phyloP scores from a whole-genome alignment of 768 basidiomycete genomes.

The Rossbeevera mucosa region DNA sequence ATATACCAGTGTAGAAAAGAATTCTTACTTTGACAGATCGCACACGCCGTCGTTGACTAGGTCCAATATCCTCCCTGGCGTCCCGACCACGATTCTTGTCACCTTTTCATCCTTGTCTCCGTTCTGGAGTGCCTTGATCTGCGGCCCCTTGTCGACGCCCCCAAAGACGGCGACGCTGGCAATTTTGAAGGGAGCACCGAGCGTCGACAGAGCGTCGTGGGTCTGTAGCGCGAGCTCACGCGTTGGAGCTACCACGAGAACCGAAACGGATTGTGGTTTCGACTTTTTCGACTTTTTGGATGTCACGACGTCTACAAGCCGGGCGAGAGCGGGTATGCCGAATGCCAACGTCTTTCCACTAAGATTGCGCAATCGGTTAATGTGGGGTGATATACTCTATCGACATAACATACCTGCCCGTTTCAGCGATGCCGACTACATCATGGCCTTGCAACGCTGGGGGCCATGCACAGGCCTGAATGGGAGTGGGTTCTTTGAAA shows the following conservation, averaged over 20 bases:
- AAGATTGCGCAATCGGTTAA: constrained; percentile 5
- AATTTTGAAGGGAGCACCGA: constrained; percentile 73
- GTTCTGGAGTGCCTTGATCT: constrained; percentile 64
- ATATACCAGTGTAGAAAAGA: neutral
- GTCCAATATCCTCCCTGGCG: constrained; percentile 91
- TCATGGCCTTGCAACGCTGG: constrained; percentile 77
- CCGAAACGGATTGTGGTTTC: constrained; percentile 40
- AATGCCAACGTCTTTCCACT: constrained; percentile 97
- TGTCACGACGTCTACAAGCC: constrained; percentile 40
- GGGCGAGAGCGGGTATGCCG: constrained; percentile 82
- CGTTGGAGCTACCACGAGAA: constrained; percentile 89
- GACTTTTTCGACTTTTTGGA: constrained; percentile 27
- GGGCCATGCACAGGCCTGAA: constrained; percentile 95
- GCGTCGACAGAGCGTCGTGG: constrained; percentile 70
- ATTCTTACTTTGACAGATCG: constrained; percentile 67
- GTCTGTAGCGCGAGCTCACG: constrained; percentile 96
- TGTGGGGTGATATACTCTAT: neutral
- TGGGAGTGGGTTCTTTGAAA: constrained; percentile 89
- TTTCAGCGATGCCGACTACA: constrained; percentile 95
- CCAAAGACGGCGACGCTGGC: constrained; percentile 88
- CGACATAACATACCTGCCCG: constrained; percentile 70
- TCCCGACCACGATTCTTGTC: constrained; percentile 86
- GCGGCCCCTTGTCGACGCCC: constrained; percentile 87
- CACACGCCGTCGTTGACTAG: constrained; percentile 83
- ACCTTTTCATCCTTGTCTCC: constrained; percentile 44